Base-by-base conservation (phyloP, 441 rosid genomes). In the Brassica balearica region DNA sequence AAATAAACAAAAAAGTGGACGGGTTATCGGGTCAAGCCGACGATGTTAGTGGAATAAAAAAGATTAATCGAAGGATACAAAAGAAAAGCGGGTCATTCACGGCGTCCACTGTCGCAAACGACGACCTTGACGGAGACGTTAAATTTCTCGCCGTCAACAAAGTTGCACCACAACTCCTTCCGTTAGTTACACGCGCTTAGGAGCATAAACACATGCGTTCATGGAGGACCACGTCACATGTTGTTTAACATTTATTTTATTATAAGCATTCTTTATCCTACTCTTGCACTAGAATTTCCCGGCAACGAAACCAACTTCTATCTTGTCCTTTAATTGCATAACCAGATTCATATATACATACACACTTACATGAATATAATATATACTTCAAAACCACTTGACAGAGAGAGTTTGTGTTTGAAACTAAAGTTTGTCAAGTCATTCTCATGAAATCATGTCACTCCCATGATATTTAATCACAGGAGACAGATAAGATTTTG, bases 261-360 rank as follows among this genome's bases (percentile, higher is more conserved):
- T 55, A 5, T 0, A 46, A 55, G 8, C 60, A 17, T 55, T 55
- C 23, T 7, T 55, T 55, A 7, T 55, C 22, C 5, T 25, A 2
- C 9, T 56, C 67, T 73, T 77, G 81, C 84, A 81, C 78, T 15
- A 69, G 79, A 81, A 69, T 65, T 66, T 69, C 72, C 78, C 81
- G 72, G 72, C 81, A 73, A 73, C 38, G 65, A 73, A 73, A 74
- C 81, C 83, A 75, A 80, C 76, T 70, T 70, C 58, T 51, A 27
- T 71, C 68, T 23, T 80, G 83, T 80, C 80, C 76, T 80, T 73
- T 79, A 74, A 79, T 79, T 79, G 53, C 82, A 69, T 74, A 79
- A 74, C 83, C 76, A 80, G 17, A 75, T 75, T 75, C 62, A 65
- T 55, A n/a, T 70, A 68, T 59, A 65, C 32, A 43, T 25, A 76